Evolutionary conservation across 257 asterid genomes (phyloP).

Genomic region (Gentiana macrophylla): DNA sequence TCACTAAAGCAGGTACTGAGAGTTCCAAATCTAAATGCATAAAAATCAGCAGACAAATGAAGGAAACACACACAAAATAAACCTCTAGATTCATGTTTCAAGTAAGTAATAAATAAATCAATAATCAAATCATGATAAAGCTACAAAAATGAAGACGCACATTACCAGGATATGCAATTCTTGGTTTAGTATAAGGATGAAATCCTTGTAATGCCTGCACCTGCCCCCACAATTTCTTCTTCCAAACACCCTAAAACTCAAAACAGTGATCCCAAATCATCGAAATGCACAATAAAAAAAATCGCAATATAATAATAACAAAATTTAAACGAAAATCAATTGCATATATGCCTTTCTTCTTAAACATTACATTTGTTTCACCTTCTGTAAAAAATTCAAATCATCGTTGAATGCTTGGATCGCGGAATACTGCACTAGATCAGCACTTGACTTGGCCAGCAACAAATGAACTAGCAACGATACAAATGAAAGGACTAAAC

Average conservation of each 20-base stretch:
- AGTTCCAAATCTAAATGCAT: background rate
- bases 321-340: background rate
- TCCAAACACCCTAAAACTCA: conserved; percentile 41
- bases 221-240: conserved; percentile 84
- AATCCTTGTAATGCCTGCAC: conserved; percentile 64
- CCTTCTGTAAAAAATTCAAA: conserved; percentile 22
- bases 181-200: conserved; percentile 69
- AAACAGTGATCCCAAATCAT: no score
- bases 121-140: background rate
- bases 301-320: background rate
- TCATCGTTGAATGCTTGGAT: conserved; percentile 45
- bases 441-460: conserved; percentile 75
- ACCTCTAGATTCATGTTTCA: background rate
- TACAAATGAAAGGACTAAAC: conserved; percentile 53
- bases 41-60: background rate
- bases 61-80: no score
- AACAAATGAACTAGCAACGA: conserved; percentile 82
- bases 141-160: conserved; percentile 3
- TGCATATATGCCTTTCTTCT: no score
- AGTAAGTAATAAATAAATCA: background rate
- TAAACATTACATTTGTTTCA: background rate
- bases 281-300: background rate
- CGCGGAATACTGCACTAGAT: conserved; percentile 40
- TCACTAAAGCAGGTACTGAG: no score
- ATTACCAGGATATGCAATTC: conserved; percentile 77